Conservation (phyloP, 257 asterid genomes). For the Ilex asprella region DNA sequence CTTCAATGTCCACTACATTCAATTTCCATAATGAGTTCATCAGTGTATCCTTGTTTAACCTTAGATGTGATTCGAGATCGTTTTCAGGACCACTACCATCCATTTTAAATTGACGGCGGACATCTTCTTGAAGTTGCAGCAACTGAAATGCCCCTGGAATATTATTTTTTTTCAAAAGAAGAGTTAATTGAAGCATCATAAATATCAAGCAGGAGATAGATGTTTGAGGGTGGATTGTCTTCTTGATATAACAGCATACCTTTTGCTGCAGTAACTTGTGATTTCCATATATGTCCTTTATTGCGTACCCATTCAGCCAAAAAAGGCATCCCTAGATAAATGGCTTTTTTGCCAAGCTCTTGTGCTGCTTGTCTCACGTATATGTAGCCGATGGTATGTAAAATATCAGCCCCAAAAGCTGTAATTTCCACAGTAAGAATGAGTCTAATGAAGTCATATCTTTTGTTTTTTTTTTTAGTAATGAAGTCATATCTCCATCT, state of each 20-base stretch:
- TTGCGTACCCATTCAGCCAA: slow-evolving; percentile 85
- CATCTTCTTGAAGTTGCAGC: slow-evolving; percentile 88
- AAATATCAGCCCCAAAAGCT: slow-evolving; percentile 72
- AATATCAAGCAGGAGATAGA: not conserved
- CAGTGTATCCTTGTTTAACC: slow-evolving; percentile 56
- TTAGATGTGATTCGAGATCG: slow-evolving; percentile 67
- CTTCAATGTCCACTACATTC: slow-evolving; percentile 85
- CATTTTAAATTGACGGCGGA: slow-evolving; percentile 50
- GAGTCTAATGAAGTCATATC: too few relatives aligned
- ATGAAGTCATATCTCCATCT: too few relatives aligned
- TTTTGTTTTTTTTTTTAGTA: too few relatives aligned
- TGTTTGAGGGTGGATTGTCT: not conserved
- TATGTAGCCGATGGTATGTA: slow-evolving; percentile 73
- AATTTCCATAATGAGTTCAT: slow-evolving; percentile 83
- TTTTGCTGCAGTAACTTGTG: slow-evolving; percentile 83
- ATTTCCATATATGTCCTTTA: slow-evolving; percentile 81
- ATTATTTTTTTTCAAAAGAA: not conserved
- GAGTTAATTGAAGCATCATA: not conserved
- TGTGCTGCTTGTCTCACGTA: slow-evolving; percentile 79
- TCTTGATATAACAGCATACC: slow-evolving; percentile 24
- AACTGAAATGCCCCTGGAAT: slow-evolving; percentile 82
- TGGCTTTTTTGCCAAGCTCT: slow-evolving; percentile 66
- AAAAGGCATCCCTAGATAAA: slow-evolving; percentile 61
- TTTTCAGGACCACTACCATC: slow-evolving; percentile 56
- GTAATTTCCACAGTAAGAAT: slow-evolving; percentile 8